Percentiles rank a stretch among this genome's conserved stretches.
phyloP scores from a whole-genome alignment of 2,329 filamentous ascomycete species.

The Trichophyton verrucosum region DNA sequence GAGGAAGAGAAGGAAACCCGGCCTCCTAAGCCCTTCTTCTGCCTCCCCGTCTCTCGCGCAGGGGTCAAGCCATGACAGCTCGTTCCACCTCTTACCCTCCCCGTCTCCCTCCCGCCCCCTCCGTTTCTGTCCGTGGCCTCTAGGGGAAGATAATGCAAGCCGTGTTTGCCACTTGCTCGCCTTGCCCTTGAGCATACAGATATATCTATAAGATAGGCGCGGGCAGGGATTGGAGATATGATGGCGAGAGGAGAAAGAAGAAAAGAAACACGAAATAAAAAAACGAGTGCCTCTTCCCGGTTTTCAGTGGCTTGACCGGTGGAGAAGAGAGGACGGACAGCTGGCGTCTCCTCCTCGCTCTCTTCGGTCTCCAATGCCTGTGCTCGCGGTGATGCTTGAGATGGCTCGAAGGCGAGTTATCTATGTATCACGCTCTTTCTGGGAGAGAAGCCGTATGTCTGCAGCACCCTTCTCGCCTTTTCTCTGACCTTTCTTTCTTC shows the following conservation, averaged over 20 bases:
- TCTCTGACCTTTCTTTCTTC: not conserved
- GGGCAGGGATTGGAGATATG: not conserved
- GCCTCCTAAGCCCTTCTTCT: not conserved
- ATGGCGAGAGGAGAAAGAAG: constrained; percentile 8
- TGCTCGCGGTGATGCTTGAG: not conserved
- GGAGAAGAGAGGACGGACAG: not conserved
- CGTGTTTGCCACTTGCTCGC: not conserved
- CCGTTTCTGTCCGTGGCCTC: not conserved
- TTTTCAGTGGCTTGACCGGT: not conserved
- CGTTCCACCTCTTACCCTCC: not conserved
- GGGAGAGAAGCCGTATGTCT: not conserved
- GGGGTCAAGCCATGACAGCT: not conserved
- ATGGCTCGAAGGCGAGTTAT: not conserved
- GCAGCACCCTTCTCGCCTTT: not conserved
- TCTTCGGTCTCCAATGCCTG: not conserved
- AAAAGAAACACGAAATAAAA: constrained; percentile 10
- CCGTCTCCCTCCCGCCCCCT: not conserved
- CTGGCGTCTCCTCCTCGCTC: not conserved
- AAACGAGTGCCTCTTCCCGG: constrained; percentile 12
- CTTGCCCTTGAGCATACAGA: not conserved
- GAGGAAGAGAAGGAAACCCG: not conserved
- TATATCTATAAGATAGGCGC: not conserved
- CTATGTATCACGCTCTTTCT: not conserved
- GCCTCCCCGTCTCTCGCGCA: not conserved
- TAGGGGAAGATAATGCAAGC: not conserved